Base-by-base conservation (phyloP, 331 rosid species). In the Pyracantha coccinea region DNA sequence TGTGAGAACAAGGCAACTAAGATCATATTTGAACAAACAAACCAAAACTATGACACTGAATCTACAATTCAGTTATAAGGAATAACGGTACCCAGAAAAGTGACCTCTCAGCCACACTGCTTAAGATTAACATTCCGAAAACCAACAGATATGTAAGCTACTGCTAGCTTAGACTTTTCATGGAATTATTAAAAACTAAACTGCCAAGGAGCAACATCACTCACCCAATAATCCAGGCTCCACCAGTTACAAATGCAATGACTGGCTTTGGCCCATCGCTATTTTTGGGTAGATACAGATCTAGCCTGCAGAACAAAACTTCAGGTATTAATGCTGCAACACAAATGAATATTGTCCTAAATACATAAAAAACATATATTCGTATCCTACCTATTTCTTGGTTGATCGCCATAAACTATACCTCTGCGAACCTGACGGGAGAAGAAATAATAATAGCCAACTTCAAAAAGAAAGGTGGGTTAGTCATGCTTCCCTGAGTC, bases 191-290 rank as follows among this genome's bases (percentile, higher is more conserved):
- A 57, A 28, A 20, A 71, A 61, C 33, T 27, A 31, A 15, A 25
- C 17, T 31, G 50, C 21, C n/a, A 59, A 52, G 52, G 13, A 76
- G 60, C 54, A 58, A 66, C 68, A 52, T 62, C 67, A 82, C 89
- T 73, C 83, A 93, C 98, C 98, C 98, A 57, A 93, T 93, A 85
- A 90, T 90, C 98, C 98, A 94, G 71, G 98, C 98, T 10, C 45
- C 45, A 38, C 45, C 45, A 38, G 45, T 38, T 38, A 38, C 45
- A 38, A 38, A 38, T 38, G 97, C 99, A 83, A 91, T 85, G 68
- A 94, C 99, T 52, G 99, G 97, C 79, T 94, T 94, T 66, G 90
- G 92, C 54, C 92, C 80, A 41, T 81, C 79, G 4, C 35, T 69
- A 82, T 80, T 82, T 83, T 84, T 94, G 41, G 99, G 99, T 38